A percentile compares a stretch with the other conserved stretches of the same genome.
Evolutionary conservation across 345 rosid species (phyloP).

Genomic region (Aegle marmelos): DNA sequence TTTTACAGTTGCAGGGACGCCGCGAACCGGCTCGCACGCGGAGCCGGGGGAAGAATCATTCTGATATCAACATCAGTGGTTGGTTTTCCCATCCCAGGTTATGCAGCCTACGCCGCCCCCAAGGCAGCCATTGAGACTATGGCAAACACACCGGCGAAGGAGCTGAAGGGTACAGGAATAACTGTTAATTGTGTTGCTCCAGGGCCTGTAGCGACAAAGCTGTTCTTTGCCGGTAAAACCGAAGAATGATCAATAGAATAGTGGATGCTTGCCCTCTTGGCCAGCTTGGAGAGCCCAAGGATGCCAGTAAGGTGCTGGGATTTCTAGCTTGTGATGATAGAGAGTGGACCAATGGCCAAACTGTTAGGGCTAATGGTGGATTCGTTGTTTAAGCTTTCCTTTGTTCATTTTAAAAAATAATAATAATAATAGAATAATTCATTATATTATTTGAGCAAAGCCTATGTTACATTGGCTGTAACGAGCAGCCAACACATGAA

Average conservation of each 20-base stretch:
- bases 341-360: conserved; percentile 63
- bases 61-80: conserved; percentile 38
- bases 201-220: conserved; percentile 56
- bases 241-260: conserved; percentile 39
- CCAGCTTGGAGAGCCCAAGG: conserved; percentile 48
- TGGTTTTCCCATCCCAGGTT: conserved; percentile 40
- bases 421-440: no score
- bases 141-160: conserved; percentile 50
- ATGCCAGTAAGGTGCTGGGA: conserved; percentile 43
- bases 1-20: conserved; percentile 50
- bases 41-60: conserved; percentile 55
- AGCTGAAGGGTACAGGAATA: conserved; percentile 55
- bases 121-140: conserved; percentile 58
- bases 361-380: conserved; percentile 52
- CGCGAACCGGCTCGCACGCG: conserved; percentile 26
- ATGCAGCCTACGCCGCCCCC: conserved; percentile 52
- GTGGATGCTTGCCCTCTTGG: conserved; percentile 42
- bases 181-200: conserved; percentile 59
- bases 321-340: conserved; percentile 49
- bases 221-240: conserved; percentile 48
- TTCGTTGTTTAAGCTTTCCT: conserved; percentile 22
- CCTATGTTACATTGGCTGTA: no score
- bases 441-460: no score
- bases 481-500: no score
- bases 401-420: neutral